Percentiles rank a stretch among this genome's conserved stretches.
Evolutionary conservation across 202 grass and related monocot genomes (phyloP).

Genomic region (Panicum hallii): DNA sequence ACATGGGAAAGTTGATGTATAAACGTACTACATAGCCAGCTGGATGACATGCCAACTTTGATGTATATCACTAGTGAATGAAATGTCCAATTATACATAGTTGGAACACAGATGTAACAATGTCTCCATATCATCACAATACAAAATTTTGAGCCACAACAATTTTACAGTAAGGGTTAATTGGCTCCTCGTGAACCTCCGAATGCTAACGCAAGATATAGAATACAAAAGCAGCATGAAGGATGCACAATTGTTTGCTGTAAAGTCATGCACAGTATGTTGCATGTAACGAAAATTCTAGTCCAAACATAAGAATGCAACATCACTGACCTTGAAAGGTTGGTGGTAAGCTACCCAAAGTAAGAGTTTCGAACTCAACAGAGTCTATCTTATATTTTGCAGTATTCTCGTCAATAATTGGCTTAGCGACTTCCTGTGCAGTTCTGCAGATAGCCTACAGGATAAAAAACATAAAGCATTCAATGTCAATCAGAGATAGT

Average conservation of each 20-base stretch:
- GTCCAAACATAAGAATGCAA: not conserved
- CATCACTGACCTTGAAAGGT: conserved; percentile 79
- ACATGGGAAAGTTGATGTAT: not conserved
- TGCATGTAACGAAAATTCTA: not conserved
- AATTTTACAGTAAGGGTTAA: not conserved
- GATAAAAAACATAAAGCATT: conserved; percentile 40
- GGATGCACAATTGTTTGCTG: not conserved
- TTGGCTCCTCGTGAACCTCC: not conserved
- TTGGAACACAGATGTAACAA: conserved; percentile 8
- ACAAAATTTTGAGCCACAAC: not conserved
- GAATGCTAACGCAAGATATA: not conserved
- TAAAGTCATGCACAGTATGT: not conserved
- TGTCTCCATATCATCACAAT: conserved; percentile 16
- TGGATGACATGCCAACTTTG: not conserved
- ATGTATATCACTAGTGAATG: conserved; percentile 28
- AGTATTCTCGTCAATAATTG: conserved; percentile 86
- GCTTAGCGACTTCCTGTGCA: conserved; percentile 76
- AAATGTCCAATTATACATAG: not conserved
- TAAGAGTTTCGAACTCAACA: conserved; percentile 85
- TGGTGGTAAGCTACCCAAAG: conserved; percentile 90
- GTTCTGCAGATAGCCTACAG: conserved; percentile 89
- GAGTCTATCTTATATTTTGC: conserved; percentile 93
- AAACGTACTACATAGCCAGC: conserved; percentile 1
- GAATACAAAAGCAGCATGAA: not conserved
- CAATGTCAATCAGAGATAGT: conserved; percentile 38